phyloP scores from a whole-genome alignment of 345 rosid genomes.

The Heritiera littoralis region DNA sequence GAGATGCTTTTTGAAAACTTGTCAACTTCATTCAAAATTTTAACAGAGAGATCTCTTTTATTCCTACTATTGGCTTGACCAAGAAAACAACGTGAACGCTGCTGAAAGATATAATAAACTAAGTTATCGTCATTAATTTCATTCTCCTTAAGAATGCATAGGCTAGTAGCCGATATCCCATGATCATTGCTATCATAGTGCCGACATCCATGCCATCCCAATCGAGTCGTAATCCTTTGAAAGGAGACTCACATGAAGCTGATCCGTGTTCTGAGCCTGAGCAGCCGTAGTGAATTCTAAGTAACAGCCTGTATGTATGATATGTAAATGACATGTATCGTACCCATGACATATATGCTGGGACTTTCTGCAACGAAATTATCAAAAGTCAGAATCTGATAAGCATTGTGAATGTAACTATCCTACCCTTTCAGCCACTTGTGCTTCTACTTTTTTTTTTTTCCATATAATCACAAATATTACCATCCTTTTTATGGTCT shows the following conservation, averaged over 20 bases:
- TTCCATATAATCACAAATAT: too few relatives aligned
- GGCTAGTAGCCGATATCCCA: slow-evolving; percentile 35
- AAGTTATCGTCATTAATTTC: slow-evolving; percentile 25
- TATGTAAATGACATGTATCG: slow-evolving; percentile 37
- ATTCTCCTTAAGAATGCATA: slow-evolving; percentile 32
- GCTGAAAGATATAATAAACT: not conserved
- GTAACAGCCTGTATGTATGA: slow-evolving; percentile 33
- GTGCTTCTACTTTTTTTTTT: not conserved
- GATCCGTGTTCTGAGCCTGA: slow-evolving; percentile 14
- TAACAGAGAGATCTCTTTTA: not conserved
- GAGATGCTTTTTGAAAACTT: not conserved
- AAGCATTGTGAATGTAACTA: not conserved
- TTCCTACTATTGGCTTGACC: too few relatives aligned
- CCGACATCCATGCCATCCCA: slow-evolving; percentile 26
- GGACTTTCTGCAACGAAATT: slow-evolving; percentile 32
- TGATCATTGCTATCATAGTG: slow-evolving; percentile 32
- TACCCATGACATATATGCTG: slow-evolving; percentile 38
- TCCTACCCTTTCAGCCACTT: not conserved
- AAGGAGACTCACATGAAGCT: slow-evolving; percentile 13
- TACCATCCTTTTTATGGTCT: too few relatives aligned
- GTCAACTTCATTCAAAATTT: not conserved
- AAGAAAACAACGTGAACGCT: not conserved
- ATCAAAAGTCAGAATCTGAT: not conserved
- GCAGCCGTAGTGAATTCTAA: slow-evolving; percentile 29
- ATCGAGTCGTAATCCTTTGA: slow-evolving; percentile 22